Conservation (phyloP, 306 rosid species). For the Ochetophila trinervis region DNA sequence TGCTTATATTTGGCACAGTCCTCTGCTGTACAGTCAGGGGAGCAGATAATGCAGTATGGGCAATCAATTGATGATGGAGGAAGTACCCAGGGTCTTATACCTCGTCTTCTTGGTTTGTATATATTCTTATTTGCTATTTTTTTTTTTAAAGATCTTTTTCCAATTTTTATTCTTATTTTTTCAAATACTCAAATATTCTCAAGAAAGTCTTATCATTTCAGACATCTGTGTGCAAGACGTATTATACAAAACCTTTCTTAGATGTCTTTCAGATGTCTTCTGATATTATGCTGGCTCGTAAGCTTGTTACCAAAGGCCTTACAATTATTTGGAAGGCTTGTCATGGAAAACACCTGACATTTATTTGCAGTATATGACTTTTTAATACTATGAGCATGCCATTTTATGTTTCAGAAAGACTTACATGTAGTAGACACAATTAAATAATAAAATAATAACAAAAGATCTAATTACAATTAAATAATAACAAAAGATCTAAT, state of each 20-base stretch:
- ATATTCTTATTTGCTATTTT: slow-evolving; percentile 10
- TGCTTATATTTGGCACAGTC: slow-evolving; percentile 50
- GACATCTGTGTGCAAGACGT: not conserved
- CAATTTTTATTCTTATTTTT: not conserved
- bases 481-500: not conserved
- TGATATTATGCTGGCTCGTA: not conserved
- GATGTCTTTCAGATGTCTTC: too few relatives aligned
- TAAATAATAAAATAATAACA: not conserved
- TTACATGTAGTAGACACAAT: not conserved
- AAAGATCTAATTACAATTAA: slow-evolving; percentile 3
- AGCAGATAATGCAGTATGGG: slow-evolving; percentile 83
- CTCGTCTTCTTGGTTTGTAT: slow-evolving; percentile 90
- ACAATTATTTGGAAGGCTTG: not conserved
- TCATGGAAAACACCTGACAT: not conserved
- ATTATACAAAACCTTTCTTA: not conserved
- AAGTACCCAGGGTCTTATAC: slow-evolving; percentile 69
- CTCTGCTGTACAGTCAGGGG: slow-evolving; percentile 73
- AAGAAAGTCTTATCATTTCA: not conserved
- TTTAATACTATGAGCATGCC: not conserved
- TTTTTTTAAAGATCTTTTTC: not conserved
- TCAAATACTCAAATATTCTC: not conserved
- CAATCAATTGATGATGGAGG: slow-evolving; percentile 66
- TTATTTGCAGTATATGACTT: not conserved
- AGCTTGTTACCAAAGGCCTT: not conserved
- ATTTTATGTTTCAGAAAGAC: not conserved